Conservation (phyloP, 768 basidiomycete species). For the Cystofilobasidium ferigula region DNA sequence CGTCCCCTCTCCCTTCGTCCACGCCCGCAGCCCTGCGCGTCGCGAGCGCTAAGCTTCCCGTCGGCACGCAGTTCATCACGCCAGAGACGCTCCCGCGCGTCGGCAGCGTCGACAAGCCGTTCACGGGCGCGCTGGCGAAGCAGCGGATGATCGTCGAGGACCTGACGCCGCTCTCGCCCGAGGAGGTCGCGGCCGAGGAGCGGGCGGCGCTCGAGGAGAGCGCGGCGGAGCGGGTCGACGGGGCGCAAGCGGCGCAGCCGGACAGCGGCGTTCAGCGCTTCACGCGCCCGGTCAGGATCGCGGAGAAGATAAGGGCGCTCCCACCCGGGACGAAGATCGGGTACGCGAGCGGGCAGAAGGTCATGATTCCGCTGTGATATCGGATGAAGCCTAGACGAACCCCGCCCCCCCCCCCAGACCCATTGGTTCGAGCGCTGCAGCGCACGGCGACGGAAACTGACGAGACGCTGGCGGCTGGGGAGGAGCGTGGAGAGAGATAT, state of each 20-base stretch:
- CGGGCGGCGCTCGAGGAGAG: not conserved
- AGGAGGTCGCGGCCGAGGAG: slow-evolving; percentile 7
- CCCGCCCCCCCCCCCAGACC: not conserved
- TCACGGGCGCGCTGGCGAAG: not conserved
- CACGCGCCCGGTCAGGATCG: not conserved
- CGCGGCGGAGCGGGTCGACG: not conserved
- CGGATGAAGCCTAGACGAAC: not conserved
- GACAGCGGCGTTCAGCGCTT: not conserved
- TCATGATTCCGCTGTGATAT: not conserved
- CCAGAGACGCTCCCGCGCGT: slow-evolving; percentile 7
- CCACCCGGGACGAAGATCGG: not conserved
- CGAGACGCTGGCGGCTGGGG: no score
- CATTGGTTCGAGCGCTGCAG: not conserved
- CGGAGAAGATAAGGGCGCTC: not conserved
- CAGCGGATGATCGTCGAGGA: not conserved
- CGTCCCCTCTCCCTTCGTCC: not conserved
- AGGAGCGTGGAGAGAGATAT: no score
- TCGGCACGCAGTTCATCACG: slow-evolving; percentile 14
- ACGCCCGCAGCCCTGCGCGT: slow-evolving; percentile 16
- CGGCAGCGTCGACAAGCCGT: slow-evolving; percentile 1
- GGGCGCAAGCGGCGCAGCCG: no score
- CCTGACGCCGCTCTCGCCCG: slow-evolving; percentile 7
- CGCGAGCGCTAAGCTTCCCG: slow-evolving; percentile 9
- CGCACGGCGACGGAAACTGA: no score
- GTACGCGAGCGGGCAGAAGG: not conserved